Evolutionary conservation across 2,329 filamentous ascomycete species (phyloP).

Genomic region (Colletotrichum acutatum): DNA sequence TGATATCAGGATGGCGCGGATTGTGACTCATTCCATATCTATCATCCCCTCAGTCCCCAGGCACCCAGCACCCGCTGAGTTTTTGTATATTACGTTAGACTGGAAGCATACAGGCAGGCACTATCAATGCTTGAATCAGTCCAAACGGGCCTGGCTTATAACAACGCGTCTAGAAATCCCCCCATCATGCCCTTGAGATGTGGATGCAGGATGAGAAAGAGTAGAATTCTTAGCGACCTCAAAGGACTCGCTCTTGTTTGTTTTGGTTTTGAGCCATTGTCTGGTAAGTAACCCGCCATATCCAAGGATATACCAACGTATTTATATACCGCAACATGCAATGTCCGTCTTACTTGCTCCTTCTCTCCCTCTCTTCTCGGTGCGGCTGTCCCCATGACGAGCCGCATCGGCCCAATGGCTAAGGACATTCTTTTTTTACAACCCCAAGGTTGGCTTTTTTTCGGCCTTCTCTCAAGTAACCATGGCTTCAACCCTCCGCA

Average conservation of each 20-base stretch:
- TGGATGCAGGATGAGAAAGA: not conserved
- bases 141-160: no score
- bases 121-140: no score
- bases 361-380: not conserved
- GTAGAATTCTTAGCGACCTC: not conserved
- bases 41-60: no score
- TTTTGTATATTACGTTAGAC: no score
- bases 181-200: no score
- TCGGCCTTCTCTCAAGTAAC: not conserved
- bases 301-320: not conserved
- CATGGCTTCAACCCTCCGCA: not conserved
- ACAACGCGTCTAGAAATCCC: no score
- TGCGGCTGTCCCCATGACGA: not conserved
- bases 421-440: not conserved
- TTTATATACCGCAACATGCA: not conserved
- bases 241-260: no score
- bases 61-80: no score
- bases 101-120: no score
- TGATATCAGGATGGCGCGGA: no score
- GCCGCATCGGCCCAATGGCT: not conserved
- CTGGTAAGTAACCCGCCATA: not conserved
- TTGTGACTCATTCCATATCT: no score
- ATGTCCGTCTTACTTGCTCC: not conserved
- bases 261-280: not conserved
- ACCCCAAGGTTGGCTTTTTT: not conserved